Percentiles rank a stretch among this genome's conserved stretches.
phyloP scores from a whole-genome alignment of 441 rosid species.

The Brassica balearica region DNA sequence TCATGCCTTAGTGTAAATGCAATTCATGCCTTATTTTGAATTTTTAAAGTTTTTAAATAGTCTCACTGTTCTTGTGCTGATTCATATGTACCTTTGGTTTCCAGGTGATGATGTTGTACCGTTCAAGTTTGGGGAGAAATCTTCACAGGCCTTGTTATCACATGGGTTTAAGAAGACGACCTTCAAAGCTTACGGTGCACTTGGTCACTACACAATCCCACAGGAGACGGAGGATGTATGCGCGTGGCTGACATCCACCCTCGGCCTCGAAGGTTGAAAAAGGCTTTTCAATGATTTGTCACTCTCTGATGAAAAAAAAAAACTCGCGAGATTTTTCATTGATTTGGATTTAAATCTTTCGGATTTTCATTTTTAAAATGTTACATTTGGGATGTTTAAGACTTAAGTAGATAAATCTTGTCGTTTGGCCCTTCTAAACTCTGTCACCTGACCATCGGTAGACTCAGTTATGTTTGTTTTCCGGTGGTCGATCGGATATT shows the following conservation, averaged over 20 bases:
- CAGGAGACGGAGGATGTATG: slow-evolving; percentile 86
- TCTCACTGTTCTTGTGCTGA: neutral
- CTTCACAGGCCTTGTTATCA: slow-evolving; percentile 61
- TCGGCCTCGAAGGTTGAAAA: slow-evolving; percentile 63
- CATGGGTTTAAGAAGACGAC: slow-evolving; percentile 69
- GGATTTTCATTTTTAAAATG: slow-evolving; percentile 6
- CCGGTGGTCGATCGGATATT: neutral
- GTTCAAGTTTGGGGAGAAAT: slow-evolving; percentile 87
- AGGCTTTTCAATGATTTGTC: neutral
- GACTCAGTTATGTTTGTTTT: neutral
- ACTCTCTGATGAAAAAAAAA: slow-evolving; percentile 23
- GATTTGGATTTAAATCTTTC: slow-evolving; percentile 25
- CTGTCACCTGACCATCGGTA: neutral
- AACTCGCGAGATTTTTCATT: slow-evolving; percentile 9
- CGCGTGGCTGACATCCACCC: slow-evolving; percentile 71
- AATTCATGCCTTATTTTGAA: neutral
- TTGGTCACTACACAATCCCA: slow-evolving; percentile 88
- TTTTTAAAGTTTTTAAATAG: neutral
- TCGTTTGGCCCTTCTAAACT: neutral
- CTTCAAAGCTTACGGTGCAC: slow-evolving; percentile 79
- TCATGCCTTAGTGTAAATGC: neutral
- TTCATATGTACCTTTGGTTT: slow-evolving; percentile 23
- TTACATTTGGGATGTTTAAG: slow-evolving; percentile 21
- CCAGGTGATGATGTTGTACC: slow-evolving; percentile 91
- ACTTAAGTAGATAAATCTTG: neutral